Evolutionary conservation across 495 filamentous ascomycete species (phyloP), one percentile per base, ranked within the genome.

Genomic region (Tuber magnatum): DNA sequence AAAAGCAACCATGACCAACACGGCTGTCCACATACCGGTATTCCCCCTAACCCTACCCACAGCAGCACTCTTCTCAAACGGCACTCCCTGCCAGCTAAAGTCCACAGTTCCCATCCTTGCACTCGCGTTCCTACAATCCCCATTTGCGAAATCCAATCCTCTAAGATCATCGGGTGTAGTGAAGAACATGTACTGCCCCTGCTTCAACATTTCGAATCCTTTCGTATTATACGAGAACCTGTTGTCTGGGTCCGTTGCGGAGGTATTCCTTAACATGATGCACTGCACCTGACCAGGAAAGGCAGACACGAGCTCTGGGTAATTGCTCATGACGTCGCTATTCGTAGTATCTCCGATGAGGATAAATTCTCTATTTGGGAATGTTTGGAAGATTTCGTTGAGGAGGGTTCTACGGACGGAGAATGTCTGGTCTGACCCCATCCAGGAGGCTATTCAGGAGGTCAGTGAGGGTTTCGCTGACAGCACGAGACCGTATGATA

Each of bases 261-360:
- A 86, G 0, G 90, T 92, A 82, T 94, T 94, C n/a, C 92, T 87
- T 3, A 94, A 84, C 72, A 91, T 88, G 76, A 94, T 93, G 83
- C 92, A 94, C 76, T 91, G 88, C n/a, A 94, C 90, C 80, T 92
- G 89, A 35, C 84, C 86, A 0, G 92, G 91, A 78, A 88, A 91
- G 39, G 90, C 87, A 61, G 83, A 86, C 2, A 83, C 90, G 81
- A 93, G 85, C 75, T 85, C 84, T 1, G 92, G 92, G 80, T 94
- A 94, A 80, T 88, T 90, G 41, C 79, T 86, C 92, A 94, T 92
- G 73, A 93, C 87, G 81, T 94, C 92, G 42, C 87, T 88, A 84
- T 94, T 94, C 74, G 88, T 90, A 0, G 92, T 94, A 82, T 94
- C 92, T 72, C 89, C 92, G 1, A 94, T 83, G 14, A 94, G 87